These are phyloP conservation scores for Picea sitchensis DNA, from an alignment of 75 land plant genomes.

Conservation along the genomic window DNA sequence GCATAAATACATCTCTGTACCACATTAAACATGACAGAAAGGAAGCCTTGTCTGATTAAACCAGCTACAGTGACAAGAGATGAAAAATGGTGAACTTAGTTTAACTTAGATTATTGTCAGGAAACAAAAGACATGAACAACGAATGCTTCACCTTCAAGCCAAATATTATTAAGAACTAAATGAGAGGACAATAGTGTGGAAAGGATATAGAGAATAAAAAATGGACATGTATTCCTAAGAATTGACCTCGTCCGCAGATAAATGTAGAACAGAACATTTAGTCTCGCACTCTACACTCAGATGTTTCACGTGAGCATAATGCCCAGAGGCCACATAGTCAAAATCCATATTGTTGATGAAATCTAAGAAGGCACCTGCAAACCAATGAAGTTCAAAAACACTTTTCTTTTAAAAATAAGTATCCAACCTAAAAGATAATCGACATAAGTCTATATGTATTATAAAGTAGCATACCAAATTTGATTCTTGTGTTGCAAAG, in stretches of 20 bases:
- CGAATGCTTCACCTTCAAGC: neutral
- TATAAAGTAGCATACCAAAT: constrained; percentile 57
- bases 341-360: constrained; percentile 62
- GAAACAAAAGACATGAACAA: neutral
- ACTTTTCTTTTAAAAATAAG: neutral
- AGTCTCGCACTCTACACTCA: constrained; percentile 21
- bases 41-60: neutral
- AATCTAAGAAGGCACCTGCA: constrained; percentile 93
- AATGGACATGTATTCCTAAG: neutral
- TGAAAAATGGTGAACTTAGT: neutral
- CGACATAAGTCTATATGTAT: neutral
- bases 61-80: neutral
- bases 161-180: neutral
- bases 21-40: neutral
- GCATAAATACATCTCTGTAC: neutral
- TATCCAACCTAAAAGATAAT: constrained; percentile 4
- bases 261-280: constrained; percentile 46
- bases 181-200: neutral
- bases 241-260: constrained; percentile 73
- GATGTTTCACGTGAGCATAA: constrained; percentile 78
- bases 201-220: neutral
- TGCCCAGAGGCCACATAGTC: constrained; percentile 98
- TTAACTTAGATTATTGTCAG: neutral
- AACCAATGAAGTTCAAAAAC: neutral
- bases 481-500: constrained; percentile 96